phyloP scores from a whole-genome alignment of 108 stramenopile species.

The Heterococcus sp. region DNA sequence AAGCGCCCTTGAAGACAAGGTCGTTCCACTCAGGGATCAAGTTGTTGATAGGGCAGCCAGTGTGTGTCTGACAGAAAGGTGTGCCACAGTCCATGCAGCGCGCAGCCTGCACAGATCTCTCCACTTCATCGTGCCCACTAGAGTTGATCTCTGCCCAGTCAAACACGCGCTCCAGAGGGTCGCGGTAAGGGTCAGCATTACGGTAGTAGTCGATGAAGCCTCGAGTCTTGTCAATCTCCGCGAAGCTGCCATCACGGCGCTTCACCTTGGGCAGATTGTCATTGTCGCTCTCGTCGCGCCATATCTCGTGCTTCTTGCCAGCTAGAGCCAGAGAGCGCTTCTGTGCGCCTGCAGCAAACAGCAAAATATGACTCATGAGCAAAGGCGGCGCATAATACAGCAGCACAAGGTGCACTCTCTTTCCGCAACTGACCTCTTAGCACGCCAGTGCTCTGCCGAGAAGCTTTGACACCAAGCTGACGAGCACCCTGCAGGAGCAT shows the following conservation, averaged over 20 bases:
- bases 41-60: conserved; percentile 94
- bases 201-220: conserved; percentile 92
- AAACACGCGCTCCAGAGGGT: conserved; percentile 76
- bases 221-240: conserved; percentile 79
- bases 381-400: too few species aligned
- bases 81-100: conserved; percentile 98
- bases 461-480: too few species aligned
- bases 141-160: conserved; percentile 96
- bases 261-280: conserved; percentile 90
- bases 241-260: conserved; percentile 78
- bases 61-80: conserved; percentile 94
- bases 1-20: conserved; percentile 88
- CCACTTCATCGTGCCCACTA: conserved; percentile 70
- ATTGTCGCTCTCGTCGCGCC: conserved; percentile 76
- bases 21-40: conserved; percentile 97
- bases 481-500: too few species aligned
- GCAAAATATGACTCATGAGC: too few species aligned
- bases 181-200: conserved; percentile 91
- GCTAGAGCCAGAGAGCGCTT: too few species aligned
- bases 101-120: conserved; percentile 74
- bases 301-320: conserved; percentile 72
- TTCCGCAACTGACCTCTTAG: too few species aligned
- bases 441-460: too few species aligned
- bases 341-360: too few species aligned
- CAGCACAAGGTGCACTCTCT: too few species aligned